phyloP scores from a whole-genome alignment of 73 alveolate species.

The Effrenium voratum region DNA sequence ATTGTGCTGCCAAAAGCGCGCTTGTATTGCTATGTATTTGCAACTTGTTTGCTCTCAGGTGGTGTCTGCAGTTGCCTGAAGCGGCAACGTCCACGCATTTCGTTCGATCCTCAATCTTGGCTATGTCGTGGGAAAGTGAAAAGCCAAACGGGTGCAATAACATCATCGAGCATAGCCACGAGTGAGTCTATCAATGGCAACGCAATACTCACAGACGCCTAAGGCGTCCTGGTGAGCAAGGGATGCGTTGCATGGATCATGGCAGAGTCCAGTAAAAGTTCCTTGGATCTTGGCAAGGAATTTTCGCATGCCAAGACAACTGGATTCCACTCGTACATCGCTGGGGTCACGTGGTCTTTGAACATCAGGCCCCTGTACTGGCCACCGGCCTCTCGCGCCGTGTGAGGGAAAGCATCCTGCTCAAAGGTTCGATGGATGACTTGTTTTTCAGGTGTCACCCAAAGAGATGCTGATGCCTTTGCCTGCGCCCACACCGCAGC shows the following conservation, averaged over 20 bases:
- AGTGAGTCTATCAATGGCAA: too few species aligned
- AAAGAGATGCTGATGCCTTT: constrained; percentile 46
- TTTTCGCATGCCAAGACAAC: not conserved
- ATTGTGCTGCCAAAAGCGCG: too few species aligned
- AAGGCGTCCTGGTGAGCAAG: constrained; percentile 23
- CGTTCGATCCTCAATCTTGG: too few species aligned
- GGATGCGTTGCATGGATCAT: not conserved
- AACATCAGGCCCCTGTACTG: too few species aligned
- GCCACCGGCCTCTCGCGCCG: constrained; percentile 41
- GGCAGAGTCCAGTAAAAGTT: not conserved
- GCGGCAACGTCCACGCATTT: too few species aligned
- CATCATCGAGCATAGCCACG: too few species aligned
- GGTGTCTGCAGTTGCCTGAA: too few species aligned
- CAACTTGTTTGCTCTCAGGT: too few species aligned
- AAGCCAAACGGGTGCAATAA: too few species aligned
- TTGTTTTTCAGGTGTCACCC: constrained; percentile 4
- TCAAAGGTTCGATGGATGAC: not conserved
- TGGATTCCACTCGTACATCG: constrained; percentile 15
- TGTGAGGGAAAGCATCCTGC: constrained; percentile 17
- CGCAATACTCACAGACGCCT: too few species aligned
- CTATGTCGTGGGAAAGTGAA: too few species aligned
- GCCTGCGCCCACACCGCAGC: constrained; percentile 25
- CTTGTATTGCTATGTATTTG: too few species aligned
- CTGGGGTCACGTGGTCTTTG: not conserved
- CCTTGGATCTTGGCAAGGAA: constrained; percentile 51